Evolutionary conservation across 257 asterid genomes (phyloP).

Genomic region (Fraxinus quadrangulata): DNA sequence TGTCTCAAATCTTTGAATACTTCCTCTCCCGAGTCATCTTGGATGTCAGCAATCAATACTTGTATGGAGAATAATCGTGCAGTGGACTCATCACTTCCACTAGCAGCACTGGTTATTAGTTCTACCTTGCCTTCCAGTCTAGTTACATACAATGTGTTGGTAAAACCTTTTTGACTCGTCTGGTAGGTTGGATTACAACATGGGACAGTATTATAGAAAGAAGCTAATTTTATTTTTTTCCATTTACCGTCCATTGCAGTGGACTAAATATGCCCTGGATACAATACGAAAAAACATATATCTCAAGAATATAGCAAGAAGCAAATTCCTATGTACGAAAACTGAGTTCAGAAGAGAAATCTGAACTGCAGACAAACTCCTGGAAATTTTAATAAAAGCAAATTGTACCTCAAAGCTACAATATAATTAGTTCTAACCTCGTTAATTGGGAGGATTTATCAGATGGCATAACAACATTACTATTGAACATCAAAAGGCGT

Average conservation of each 20-base stretch:
- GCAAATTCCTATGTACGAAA: no score
- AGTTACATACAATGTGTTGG: not conserved
- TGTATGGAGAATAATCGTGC: conserved; percentile 9
- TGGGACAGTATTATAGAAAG: not conserved
- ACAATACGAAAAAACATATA: not conserved
- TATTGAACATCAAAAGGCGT: not conserved
- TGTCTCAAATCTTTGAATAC: conserved; percentile 10
- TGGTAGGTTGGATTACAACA: not conserved
- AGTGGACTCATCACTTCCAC: conserved; percentile 15
- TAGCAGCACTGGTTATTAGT: conserved; percentile 14
- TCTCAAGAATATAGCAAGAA: no score
- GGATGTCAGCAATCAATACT: conserved; percentile 11
- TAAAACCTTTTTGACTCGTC: no score
- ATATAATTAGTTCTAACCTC: not conserved
- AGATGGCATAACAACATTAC: not conserved
- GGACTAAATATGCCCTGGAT: not conserved
- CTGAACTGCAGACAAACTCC: not conserved
- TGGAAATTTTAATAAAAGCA: not conserved
- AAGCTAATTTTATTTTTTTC: not conserved
- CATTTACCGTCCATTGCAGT: not conserved
- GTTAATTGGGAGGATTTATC: not conserved
- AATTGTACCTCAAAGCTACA: not conserved
- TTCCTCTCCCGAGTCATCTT: conserved; percentile 4
- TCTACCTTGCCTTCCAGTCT: conserved; percentile 22
- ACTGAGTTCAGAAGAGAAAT: not conserved